Conservation (phyloP, 2,329 filamentous ascomycete genomes). For the Cytospora mali region DNA sequence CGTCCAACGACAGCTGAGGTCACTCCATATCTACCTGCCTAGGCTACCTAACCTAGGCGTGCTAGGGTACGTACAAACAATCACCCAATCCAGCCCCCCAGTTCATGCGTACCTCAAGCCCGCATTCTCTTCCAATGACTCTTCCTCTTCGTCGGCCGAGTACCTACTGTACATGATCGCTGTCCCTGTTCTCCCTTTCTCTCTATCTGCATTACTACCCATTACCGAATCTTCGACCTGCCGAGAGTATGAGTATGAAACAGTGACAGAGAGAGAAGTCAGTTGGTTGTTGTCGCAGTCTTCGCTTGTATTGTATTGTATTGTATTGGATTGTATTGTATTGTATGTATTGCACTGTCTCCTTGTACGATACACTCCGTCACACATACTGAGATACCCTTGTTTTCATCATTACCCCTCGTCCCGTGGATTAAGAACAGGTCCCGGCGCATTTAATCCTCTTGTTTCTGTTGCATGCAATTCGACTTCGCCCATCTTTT, state of each 20-base stretch:
- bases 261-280: not conserved
- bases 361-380: not conserved
- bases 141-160: conserved; percentile 1
- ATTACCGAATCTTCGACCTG: not conserved
- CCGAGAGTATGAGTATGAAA: not conserved
- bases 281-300: not conserved
- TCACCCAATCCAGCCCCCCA: not conserved
- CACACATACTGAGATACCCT: not conserved
- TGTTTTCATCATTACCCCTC: not conserved
- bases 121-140: conserved; percentile 1
- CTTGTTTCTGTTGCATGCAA: conserved; percentile 18
- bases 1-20: no score
- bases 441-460: conserved; percentile 17
- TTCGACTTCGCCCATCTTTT: conserved; percentile 5
- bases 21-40: no score
- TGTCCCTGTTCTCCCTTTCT: not conserved
- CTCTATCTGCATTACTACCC: not conserved
- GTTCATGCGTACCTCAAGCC: not conserved
- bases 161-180: not conserved
- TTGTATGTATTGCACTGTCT: not conserved
- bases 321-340: not conserved
- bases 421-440: conserved; percentile 19
- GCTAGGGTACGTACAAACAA: no score
- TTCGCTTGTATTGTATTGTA: not conserved
- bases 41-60: not conserved